Evolutionary conservation across 2,329 filamentous ascomycete genomes (phyloP).

Genomic region (Stenocarpella maydis): DNA sequence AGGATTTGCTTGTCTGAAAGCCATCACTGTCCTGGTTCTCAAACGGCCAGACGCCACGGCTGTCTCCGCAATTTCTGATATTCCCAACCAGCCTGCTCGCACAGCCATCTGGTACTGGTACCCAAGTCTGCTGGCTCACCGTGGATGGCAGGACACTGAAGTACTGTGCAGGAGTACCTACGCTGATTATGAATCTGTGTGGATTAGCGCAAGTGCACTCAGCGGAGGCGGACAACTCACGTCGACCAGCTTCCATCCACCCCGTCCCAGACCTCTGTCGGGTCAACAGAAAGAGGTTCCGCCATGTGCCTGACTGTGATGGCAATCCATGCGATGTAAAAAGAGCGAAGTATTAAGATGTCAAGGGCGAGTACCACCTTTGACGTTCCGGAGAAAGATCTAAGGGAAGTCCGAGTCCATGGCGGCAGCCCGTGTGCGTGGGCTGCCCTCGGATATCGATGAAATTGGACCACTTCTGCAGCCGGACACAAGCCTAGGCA

Average conservation of each 20-base stretch:
- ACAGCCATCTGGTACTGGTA: not conserved
- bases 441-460: constrained; percentile 8
- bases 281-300: constrained; percentile 16
- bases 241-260: constrained; percentile 15
- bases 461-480: constrained; percentile 5
- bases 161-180: constrained; percentile 10
- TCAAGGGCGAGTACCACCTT: not conserved
- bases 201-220: constrained; percentile 1
- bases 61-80: constrained; percentile 6
- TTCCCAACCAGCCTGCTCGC: constrained; percentile 1
- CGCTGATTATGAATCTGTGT: constrained; percentile 4
- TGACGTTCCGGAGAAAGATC: not conserved
- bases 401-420: not conserved
- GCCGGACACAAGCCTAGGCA: constrained; percentile 13
- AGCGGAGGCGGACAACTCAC: not conserved
- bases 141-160: constrained; percentile 22
- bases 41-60: constrained; percentile 20
- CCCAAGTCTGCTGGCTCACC: constrained; percentile 16
- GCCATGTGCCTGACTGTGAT: not conserved
- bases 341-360: not conserved
- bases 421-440: not conserved
- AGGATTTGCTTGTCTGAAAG: not conserved
- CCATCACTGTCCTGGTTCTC: constrained; percentile 3
- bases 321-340: not conserved
- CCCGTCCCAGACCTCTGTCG: constrained; percentile 8